A percentile compares a stretch with the other conserved stretches of the same genome.
These are phyloP conservation scores for Kuraishia borneana DNA, from an alignment of 805 yeast species.

Conservation along the genomic window DNA sequence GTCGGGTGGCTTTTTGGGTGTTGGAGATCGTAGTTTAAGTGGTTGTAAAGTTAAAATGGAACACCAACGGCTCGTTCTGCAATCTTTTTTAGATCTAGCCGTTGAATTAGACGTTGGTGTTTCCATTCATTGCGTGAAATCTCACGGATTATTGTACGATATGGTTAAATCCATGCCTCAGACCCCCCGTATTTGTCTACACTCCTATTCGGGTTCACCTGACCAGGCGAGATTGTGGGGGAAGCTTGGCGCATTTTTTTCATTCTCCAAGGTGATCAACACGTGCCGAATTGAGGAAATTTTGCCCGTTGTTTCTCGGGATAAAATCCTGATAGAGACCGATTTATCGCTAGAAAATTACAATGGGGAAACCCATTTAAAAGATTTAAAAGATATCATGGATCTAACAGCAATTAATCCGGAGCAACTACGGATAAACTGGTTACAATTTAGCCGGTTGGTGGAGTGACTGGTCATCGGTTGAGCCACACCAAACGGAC, in stretches of 20 bases:
- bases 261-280: slow-evolving; percentile 43
- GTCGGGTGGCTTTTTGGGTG: slow-evolving; percentile 40
- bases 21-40: slow-evolving; percentile 4
- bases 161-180: slow-evolving; percentile 14
- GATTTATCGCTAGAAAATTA: slow-evolving; percentile 27
- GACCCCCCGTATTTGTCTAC: slow-evolving; percentile 44
- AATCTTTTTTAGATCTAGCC: slow-evolving; percentile 45
- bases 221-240: slow-evolving; percentile 52
- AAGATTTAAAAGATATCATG: background rate
- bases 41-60: slow-evolving; percentile 32
- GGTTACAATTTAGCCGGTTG: too few species aligned
- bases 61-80: slow-evolving; percentile 56
- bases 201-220: slow-evolving; percentile 76
- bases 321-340: slow-evolving; percentile 37
- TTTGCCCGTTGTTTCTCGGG: slow-evolving; percentile 21
- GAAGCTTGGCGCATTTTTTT: slow-evolving; percentile 29
- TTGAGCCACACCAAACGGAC: too few species aligned
- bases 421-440: too few species aligned
- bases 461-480: too few species aligned
- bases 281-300: slow-evolving; percentile 10
- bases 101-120: slow-evolving; percentile 33
- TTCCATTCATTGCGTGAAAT: slow-evolving; percentile 79
- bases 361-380: background rate
- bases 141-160: slow-evolving; percentile 53
- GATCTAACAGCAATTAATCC: background rate